These are phyloP conservation scores for Phytophthora idaei DNA, from an alignment of 352 stramenopile genomes.

Conservation along the genomic window DNA sequence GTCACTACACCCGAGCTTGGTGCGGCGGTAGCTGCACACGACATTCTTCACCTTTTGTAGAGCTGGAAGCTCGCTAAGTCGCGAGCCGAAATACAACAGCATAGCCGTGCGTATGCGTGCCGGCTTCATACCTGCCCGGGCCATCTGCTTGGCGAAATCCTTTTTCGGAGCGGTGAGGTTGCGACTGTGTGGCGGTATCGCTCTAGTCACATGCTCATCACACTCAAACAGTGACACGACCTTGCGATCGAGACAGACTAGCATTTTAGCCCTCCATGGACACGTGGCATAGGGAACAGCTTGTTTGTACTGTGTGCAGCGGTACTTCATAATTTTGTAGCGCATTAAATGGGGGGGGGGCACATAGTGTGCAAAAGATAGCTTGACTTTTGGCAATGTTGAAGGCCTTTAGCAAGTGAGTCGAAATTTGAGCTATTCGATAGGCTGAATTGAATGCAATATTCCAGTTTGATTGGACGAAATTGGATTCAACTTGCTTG, in stretches of 20 bases:
- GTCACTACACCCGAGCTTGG: too few species aligned
- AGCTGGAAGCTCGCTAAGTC: too few species aligned
- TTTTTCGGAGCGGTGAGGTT: not conserved
- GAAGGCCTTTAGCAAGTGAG: not conserved
- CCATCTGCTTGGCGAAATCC: not conserved
- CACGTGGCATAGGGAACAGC: not conserved
- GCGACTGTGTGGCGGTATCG: too few species aligned
- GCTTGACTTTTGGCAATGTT: not conserved
- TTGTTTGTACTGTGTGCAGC: not conserved
- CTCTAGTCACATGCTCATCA: not conserved
- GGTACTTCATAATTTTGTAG: too few species aligned
- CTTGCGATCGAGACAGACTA: not conserved
- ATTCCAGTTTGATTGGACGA: not conserved
- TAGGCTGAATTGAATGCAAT: not conserved
- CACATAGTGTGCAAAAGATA: not conserved
- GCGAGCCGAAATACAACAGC: too few species aligned
- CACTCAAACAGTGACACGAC: not conserved
- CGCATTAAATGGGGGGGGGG: too few species aligned
- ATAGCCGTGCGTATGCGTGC: too few species aligned
- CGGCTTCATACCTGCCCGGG: too few species aligned
- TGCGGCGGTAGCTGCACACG: too few species aligned
- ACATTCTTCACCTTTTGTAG: too few species aligned
- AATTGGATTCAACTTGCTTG: not conserved
- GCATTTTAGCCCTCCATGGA: not conserved
- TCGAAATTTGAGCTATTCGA: not conserved